These are phyloP conservation scores for Coemansia sp. DNA, from an alignment of 192 early-diverging fungal genomes.

Conservation along the genomic window DNA sequence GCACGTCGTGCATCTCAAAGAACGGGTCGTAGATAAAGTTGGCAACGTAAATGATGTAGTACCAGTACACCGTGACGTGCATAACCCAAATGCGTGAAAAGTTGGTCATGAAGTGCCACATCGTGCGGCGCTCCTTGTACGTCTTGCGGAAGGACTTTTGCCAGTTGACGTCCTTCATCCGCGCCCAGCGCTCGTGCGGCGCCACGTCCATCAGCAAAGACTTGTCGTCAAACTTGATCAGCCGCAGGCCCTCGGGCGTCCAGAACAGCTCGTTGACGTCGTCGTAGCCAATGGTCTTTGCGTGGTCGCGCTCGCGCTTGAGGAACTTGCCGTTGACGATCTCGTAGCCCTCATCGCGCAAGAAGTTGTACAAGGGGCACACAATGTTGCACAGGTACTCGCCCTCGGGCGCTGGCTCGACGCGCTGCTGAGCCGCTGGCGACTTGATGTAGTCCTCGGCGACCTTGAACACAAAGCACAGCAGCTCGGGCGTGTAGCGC, in stretches of 20 bases:
- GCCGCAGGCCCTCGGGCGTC: constrained; percentile 66
- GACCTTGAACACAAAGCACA: constrained; percentile 81
- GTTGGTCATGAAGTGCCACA: constrained; percentile 82
- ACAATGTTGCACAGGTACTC: constrained; percentile 70
- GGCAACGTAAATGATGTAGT: constrained; percentile 75
- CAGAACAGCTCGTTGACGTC: constrained; percentile 87
- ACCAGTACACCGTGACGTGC: constrained; percentile 77
- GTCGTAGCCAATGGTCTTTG: constrained; percentile 76
- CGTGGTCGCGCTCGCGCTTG: constrained; percentile 78
- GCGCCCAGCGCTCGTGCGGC: constrained; percentile 64
- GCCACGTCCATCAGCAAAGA: constrained; percentile 64
- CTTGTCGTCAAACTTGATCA: constrained; percentile 62
- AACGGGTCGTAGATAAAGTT: constrained; percentile 67
- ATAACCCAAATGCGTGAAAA: constrained; percentile 88
- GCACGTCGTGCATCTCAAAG: constrained; percentile 54
- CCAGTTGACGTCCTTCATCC: constrained; percentile 70
- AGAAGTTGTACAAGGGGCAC: constrained; percentile 72
- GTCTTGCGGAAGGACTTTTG: constrained; percentile 74
- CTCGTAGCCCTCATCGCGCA: constrained; percentile 77
- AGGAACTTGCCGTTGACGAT: constrained; percentile 68
- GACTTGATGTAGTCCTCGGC: constrained; percentile 62
- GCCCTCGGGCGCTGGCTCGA: constrained; percentile 63
- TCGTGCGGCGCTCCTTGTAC: constrained; percentile 82
- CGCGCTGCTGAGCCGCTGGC: constrained; percentile 57
- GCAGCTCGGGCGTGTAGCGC: constrained; percentile 72